Conservation (phyloP, 257 asterid genomes). For the Petunia axillaris region DNA sequence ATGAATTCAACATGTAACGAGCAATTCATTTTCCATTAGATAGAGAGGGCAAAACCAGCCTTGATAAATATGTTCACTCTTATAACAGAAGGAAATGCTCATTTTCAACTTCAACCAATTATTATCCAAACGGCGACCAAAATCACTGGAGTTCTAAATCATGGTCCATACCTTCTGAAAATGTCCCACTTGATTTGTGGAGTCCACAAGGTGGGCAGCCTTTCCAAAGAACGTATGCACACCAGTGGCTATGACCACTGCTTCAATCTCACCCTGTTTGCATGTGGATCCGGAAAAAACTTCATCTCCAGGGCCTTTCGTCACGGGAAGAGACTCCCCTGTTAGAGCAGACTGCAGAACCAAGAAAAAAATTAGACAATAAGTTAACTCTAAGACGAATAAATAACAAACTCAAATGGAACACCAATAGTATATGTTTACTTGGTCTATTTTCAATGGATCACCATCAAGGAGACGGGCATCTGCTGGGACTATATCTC, state of each 20-base stretch:
- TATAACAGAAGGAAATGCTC: too few species aligned
- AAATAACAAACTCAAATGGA: constrained; percentile 3
- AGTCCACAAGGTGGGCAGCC: constrained; percentile 95
- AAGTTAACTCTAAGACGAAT: not conserved
- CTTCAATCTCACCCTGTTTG: constrained; percentile 94
- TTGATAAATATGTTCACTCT: not conserved
- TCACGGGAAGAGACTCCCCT: constrained; percentile 47
- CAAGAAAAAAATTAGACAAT: constrained; percentile 6
- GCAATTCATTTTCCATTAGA: not conserved
- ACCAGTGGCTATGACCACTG: constrained; percentile 88
- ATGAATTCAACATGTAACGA: not conserved
- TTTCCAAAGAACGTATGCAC: constrained; percentile 94
- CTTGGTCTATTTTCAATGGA: constrained; percentile 94
- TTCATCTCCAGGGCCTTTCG: constrained; percentile 91
- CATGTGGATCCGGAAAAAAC: constrained; percentile 98
- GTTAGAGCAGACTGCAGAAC: constrained; percentile 86
- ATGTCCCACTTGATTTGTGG: constrained; percentile 91
- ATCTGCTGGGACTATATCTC: constrained; percentile 92
- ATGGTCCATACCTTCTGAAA: constrained; percentile 66
- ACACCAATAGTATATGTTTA: constrained; percentile 24
- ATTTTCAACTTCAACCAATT: not conserved
- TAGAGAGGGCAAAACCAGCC: not conserved
- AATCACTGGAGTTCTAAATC: not conserved
- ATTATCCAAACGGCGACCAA: not conserved
- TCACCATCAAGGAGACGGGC: constrained; percentile 91